Base-by-base conservation (phyloP, 768 basidiomycete species). In the Kwoniella europaea region DNA sequence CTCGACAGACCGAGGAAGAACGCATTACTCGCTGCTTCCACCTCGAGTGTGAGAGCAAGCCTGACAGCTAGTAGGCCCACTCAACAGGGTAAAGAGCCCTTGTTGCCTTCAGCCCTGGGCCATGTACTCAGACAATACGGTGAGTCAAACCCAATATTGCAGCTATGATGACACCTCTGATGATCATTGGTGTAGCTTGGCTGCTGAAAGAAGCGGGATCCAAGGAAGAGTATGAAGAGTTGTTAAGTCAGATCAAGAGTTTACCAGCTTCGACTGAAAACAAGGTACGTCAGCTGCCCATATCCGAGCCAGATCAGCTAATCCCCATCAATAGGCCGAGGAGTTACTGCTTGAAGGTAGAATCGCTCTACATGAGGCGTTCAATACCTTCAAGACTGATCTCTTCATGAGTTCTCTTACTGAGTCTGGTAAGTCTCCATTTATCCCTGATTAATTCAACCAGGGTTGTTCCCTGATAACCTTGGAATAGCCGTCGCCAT, bases 361-460 rank as follows among this genome's bases (percentile, higher is more conserved):
- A 73, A 84, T 96, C n/a, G 90, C 89, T 0, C 84, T 98, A 35
- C 89, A 92, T 63, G 88, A 90, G 29, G 91, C 91, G 0, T 90
- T 94, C 74, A 87, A 87, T 46, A 89, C 89, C 7, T 93, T 96
- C 85, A 88, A 88, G 42, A 87, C 89, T 0, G 94, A 98, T 79
- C 91, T 97, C 86, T 92, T 94, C 80, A 86, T 97, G 68, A 94
- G 91, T 78, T 94, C 94, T 18, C 85, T 98, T 24, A 88, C 91
- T 0, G 96, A 98, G 81, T 96, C 96, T 1, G 90, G 94, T 96
- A 76, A 44, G 92, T 85, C 20, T 13, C 9, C 20, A 57, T 66
- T 46, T 43, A 10, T 29, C n/a, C 12, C 10, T 27, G 56, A 46
- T n/a, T 44, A 59, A 59, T 58, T 53, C 54, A 68, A 35, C 59